phyloP scores from a whole-genome alignment of 306 rosid species.

The Malus sieversii region DNA sequence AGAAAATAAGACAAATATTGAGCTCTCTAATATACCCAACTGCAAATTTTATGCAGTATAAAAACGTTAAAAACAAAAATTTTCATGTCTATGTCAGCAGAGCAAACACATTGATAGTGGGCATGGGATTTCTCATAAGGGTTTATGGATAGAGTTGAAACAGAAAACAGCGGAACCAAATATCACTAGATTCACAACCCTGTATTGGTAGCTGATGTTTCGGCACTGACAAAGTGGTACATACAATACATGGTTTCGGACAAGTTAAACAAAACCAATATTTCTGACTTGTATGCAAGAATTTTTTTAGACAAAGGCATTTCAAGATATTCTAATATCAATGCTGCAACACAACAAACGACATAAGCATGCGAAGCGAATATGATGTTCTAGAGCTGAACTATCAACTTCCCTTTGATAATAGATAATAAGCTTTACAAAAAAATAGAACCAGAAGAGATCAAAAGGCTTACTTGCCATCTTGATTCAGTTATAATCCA shows the following conservation, averaged over 20 bases:
- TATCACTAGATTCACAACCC: neutral
- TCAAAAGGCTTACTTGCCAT: conserved; percentile 4
- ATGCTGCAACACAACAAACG: neutral
- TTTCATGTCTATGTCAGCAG: neutral
- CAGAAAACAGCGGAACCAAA: neutral
- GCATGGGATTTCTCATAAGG: neutral
- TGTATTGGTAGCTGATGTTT: neutral
- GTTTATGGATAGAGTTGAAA: neutral
- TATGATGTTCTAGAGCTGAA: neutral
- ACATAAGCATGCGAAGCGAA: neutral
- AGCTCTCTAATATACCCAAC: neutral
- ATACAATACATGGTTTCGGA: neutral
- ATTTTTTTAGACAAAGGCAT: neutral
- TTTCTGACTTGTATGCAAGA: neutral
- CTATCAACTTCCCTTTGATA: neutral
- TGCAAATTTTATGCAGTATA: too few species aligned
- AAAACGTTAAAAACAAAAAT: neutral
- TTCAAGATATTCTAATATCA: neutral
- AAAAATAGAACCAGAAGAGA: neutral
- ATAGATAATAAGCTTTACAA: neutral
- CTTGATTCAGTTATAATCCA: conserved; percentile 3
- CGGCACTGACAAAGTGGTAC: neutral
- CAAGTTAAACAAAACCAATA: neutral
- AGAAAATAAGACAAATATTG: neutral
- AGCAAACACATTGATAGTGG: neutral